Conservation (phyloP, 2,329 filamentous ascomycete species). For the Aspergillus niger region DNA sequence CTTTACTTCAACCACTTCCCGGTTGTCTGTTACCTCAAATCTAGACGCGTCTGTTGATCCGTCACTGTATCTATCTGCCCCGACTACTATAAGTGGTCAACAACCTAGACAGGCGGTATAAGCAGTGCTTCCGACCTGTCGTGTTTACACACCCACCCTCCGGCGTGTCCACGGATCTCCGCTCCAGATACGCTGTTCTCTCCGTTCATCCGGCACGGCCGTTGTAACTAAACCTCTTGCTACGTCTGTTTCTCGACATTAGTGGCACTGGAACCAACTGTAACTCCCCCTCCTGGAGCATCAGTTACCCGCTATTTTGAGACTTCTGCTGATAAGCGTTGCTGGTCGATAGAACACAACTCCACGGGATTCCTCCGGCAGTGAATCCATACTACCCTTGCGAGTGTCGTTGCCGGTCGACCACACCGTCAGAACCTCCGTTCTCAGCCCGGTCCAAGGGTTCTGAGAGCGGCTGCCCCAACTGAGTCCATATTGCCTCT, state of each 20-base stretch:
- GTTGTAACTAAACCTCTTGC: neutral
- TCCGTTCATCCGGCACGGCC: neutral
- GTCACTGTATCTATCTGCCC: conserved; percentile 2
- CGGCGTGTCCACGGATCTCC: conserved; percentile 31
- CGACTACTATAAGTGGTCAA: neutral
- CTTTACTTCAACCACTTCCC: neutral
- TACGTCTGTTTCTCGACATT: neutral
- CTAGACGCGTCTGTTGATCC: neutral
- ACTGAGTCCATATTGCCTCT: conserved; percentile 26
- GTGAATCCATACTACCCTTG: neutral
- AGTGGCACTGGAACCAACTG: neutral
- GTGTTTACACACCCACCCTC: conserved; percentile 28
- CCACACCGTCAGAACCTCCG: conserved; percentile 21
- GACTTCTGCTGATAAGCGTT: conserved; percentile 22
- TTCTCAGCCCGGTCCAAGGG: conserved; percentile 37
- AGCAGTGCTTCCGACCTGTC: conserved; percentile 31
- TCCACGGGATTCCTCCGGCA: conserved; percentile 7
- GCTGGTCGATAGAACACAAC: conserved; percentile 3
- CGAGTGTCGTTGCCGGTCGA: conserved; percentile 11
- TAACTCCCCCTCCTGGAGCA: neutral
- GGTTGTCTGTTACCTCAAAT: neutral
- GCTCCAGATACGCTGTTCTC: conserved; percentile 28
- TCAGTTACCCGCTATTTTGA: neutral
- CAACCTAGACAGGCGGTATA: conserved; percentile 17
- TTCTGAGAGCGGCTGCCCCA: conserved; percentile 34